These are phyloP conservation scores for Leccinum pellstonianum DNA, from an alignment of 768 basidiomycete species.

Conservation along the genomic window DNA sequence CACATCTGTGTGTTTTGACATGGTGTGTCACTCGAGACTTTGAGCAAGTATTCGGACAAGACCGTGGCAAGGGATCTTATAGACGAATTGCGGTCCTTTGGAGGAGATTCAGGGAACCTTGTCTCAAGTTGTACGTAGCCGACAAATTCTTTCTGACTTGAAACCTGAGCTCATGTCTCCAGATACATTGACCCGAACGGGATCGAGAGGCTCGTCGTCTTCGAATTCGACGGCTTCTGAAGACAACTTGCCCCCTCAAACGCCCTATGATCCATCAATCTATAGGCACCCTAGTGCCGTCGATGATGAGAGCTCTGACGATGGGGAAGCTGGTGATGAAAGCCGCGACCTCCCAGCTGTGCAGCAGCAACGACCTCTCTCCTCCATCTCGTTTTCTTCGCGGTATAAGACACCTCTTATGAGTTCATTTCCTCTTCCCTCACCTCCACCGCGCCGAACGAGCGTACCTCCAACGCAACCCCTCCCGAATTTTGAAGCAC, in stretches of 20 bases:
- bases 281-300: constrained; percentile 20
- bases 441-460: constrained; percentile 44
- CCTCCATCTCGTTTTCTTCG: constrained; percentile 63
- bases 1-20: constrained; percentile 1
- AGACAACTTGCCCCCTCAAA: constrained; percentile 21
- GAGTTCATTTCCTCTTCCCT: constrained; percentile 57
- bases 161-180: constrained; percentile 1
- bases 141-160: background rate
- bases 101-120: constrained; percentile 63
- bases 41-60: constrained; percentile 81
- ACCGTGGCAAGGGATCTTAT: constrained; percentile 74
- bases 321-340: constrained; percentile 49
- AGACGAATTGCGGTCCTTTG: constrained; percentile 74
- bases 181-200: constrained; percentile 39
- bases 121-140: constrained; percentile 58
- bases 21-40: constrained; percentile 45
- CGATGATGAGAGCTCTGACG: constrained; percentile 43
- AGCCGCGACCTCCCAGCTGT: constrained; percentile 41
- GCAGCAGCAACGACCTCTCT: constrained; percentile 54
- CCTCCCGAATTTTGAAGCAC: constrained; percentile 64
- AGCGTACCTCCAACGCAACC: constrained; percentile 68
- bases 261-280: constrained; percentile 10
- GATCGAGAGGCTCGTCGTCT: constrained; percentile 58
- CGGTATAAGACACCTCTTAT: constrained; percentile 78
- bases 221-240: constrained; percentile 64